Evolutionary conservation across 805 yeast genomes (phyloP), one percentile per base, ranked within the genome.

Genomic region (Schizosaccharomyces lindneri): DNA sequence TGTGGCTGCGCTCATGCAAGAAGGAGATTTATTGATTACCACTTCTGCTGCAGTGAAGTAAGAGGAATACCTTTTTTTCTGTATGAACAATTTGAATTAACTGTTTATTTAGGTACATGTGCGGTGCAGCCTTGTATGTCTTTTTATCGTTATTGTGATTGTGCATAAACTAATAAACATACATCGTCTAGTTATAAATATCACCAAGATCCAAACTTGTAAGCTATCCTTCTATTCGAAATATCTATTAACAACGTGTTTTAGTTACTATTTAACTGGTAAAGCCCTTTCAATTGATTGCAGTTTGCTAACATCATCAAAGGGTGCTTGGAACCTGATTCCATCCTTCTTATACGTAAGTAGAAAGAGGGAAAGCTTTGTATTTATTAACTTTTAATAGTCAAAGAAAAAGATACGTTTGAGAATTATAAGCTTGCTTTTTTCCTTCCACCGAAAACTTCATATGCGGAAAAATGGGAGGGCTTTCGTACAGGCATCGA

Each of bases 171-270:
- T 86, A 69, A 87, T 75, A 71, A 86, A 95, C 95, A 0, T 80
- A 95, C 95, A 0, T 80, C 90, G 9, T 97, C 90, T 0, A 93
- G 93, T 67, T 82, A 89, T 69, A 84, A 85, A 48, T 93, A 93
- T 69, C 94, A 90, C 68, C 99, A 93, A 72, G 84, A 89, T 69
- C 90, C 85, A 62, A 88, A 93, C 69, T 75, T 93, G 24, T 89
- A 74, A 71, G 32, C 11, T 24, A 24, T 21, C 5, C 55, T 29
- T 17, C 3, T 59, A 32, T 55, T 62, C 17, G 19, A 19, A 15
- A 36, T 9, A 17, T 6, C 4, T 11, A 2, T n/a, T 15, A 62
- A 19, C 31, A 15, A 15, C n/a, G n/a, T 24, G 32, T 1, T 24
- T 21, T 24, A 51, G 57, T 27, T 51, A 24, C 17, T 51, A 51